Percentiles rank a stretch among this genome's conserved stretches.
phyloP scores from a whole-genome alignment of 805 yeast species.

The Alloascoidea africana region DNA sequence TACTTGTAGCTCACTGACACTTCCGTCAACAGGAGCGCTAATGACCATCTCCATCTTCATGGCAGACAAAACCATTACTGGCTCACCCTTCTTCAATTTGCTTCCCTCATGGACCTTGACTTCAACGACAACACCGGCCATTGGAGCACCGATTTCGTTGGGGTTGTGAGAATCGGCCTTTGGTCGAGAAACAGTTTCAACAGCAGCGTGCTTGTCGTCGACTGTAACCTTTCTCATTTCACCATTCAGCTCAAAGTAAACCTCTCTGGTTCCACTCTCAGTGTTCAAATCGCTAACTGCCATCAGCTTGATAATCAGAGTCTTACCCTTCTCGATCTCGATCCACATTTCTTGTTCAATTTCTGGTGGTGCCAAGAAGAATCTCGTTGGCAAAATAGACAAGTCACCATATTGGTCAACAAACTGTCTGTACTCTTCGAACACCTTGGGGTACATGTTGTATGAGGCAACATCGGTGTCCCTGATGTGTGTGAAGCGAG shows the following conservation, averaged over 20 bases:
- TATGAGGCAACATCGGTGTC: conserved; percentile 74
- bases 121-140: conserved; percentile 82
- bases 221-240: conserved; percentile 75
- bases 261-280: conserved; percentile 65
- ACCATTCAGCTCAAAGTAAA: conserved; percentile 78
- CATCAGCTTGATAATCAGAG: conserved; percentile 59
- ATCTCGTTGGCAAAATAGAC: conserved; percentile 71
- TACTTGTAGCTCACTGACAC: conserved; percentile 46
- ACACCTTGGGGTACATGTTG: conserved; percentile 82
- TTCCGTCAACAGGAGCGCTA: conserved; percentile 63
- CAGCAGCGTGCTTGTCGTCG: conserved; percentile 55
- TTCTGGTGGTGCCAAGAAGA: conserved; percentile 59
- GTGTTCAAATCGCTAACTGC: conserved; percentile 66
- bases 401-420: conserved; percentile 61
- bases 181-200: conserved; percentile 58
- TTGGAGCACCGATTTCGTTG: conserved; percentile 76
- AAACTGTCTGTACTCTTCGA: conserved; percentile 50
- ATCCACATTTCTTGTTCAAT: conserved; percentile 65
- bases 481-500: conserved; percentile 51
- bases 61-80: conserved; percentile 68
- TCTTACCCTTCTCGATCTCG: conserved; percentile 73
- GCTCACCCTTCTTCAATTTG: conserved; percentile 71
- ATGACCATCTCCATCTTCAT: conserved; percentile 92
- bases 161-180: conserved; percentile 64
- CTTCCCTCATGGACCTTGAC: conserved; percentile 60